These are phyloP conservation scores for Saccharum spontaneum DNA, from an alignment of 176 grass and related monocot species.

Conservation along the genomic window DNA sequence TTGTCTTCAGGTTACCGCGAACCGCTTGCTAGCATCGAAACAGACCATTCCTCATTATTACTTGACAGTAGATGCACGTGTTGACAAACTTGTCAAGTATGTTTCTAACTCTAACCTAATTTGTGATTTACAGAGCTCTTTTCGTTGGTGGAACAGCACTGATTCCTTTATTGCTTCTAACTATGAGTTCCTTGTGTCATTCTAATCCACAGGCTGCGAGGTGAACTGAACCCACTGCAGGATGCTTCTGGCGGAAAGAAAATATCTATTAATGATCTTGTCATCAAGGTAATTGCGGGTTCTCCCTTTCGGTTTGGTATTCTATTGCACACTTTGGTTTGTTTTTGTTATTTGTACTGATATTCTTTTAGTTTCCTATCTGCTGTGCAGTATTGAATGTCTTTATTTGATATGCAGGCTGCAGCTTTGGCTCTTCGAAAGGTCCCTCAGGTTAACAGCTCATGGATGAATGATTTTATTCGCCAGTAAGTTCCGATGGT, in stretches of 20 bases:
- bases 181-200: constrained; percentile 5
- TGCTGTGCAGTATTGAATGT: background rate
- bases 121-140: constrained; percentile 7
- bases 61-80: constrained; percentile 75
- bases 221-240: constrained; percentile 77
- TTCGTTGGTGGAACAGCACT: background rate
- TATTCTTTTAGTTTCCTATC: background rate
- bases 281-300: constrained; percentile 66
- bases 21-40: constrained; percentile 76
- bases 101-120: constrained; percentile 7
- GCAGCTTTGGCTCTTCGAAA: constrained; percentile 91
- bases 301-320: background rate
- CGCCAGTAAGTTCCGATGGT: constrained; percentile 68
- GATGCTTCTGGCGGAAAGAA: constrained; percentile 88
- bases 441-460: constrained; percentile 93
- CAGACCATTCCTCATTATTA: constrained; percentile 98
- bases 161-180: constrained; percentile 4
- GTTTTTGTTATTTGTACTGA: background rate
- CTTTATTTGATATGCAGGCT: constrained; percentile 54
- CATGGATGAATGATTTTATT: constrained; percentile 95
- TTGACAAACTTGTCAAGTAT: constrained; percentile 92
- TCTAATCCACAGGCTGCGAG: constrained; percentile 67
- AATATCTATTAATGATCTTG: constrained; percentile 94
- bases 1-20: constrained; percentile 71
- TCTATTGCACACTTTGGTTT: background rate